A percentile compares a stretch with the other conserved stretches of the same genome.
phyloP scores from a whole-genome alignment of 2,329 filamentous ascomycete genomes.

The Colletotrichum orchidophilum region DNA sequence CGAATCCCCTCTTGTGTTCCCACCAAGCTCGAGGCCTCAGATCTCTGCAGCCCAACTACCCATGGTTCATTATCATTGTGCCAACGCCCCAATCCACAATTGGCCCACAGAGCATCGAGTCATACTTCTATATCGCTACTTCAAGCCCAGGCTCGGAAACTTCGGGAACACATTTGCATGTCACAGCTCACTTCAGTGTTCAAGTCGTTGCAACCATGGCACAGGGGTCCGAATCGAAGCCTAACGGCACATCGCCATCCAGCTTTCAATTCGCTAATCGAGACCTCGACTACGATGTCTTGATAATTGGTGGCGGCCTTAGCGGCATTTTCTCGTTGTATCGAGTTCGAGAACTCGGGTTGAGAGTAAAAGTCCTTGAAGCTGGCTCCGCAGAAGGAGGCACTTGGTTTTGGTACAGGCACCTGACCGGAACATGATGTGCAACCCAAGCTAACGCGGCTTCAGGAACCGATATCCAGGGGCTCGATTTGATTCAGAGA shows the following conservation, averaged over 20 bases:
- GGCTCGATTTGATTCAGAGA: slow-evolving; percentile 57
- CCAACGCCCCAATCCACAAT: neutral
- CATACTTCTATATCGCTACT: neutral
- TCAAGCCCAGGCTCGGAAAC: neutral
- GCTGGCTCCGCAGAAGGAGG: slow-evolving; percentile 52
- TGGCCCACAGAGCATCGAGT: neutral
- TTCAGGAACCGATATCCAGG: slow-evolving; percentile 53
- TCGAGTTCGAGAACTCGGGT: slow-evolving; percentile 49
- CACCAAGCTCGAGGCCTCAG: neutral
- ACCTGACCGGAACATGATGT: neutral
- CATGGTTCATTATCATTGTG: neutral
- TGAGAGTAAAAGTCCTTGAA: slow-evolving; percentile 49
- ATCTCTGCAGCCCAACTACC: neutral
- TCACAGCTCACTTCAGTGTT: neutral
- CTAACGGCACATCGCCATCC: neutral
- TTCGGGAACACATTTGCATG: neutral
- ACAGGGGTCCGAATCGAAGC: neutral
- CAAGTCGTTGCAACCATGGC: neutral
- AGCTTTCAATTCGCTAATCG: slow-evolving; percentile 23
- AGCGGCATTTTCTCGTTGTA: slow-evolving; percentile 53
- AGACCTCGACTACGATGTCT: slow-evolving; percentile 44
- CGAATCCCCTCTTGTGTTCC: neutral
- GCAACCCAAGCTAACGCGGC: neutral
- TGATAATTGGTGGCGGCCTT: slow-evolving; percentile 51
- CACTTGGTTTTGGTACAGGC: slow-evolving; percentile 53